Evolutionary conservation across 139 green algal genomes (phyloP).

Genomic region (Haematococcus lacustris): DNA sequence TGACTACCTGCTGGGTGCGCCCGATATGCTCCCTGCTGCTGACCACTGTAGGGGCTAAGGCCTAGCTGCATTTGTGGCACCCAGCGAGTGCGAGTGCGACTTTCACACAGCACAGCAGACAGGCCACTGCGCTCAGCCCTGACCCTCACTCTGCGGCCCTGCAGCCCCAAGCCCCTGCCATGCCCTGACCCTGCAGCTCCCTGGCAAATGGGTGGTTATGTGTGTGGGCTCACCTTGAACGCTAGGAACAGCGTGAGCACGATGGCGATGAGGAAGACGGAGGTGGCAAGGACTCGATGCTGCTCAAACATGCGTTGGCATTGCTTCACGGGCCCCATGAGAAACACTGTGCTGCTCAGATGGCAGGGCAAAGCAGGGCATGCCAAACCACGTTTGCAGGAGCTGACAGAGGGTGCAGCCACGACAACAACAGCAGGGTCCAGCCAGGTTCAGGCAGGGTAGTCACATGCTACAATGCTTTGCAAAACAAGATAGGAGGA

Average conservation of each 20-base stretch:
- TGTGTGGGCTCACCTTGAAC: slow-evolving; percentile 16
- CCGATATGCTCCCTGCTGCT: not conserved
- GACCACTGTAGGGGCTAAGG: not conserved
- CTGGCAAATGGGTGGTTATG: not conserved
- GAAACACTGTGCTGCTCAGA: slow-evolving; percentile 13
- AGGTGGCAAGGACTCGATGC: slow-evolving; percentile 26
- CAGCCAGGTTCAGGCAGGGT: too few relatives aligned
- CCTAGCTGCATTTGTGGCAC: not conserved
- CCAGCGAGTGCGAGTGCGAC: not conserved
- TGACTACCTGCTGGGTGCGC: not conserved
- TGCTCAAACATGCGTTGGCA: slow-evolving; percentile 33
- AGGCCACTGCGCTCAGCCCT: not conserved
- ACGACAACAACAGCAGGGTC: too few relatives aligned
- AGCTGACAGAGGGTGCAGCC: too few relatives aligned
- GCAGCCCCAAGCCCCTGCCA: not conserved
- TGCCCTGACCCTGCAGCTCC: not conserved
- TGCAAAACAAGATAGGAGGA: too few relatives aligned
- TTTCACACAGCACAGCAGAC: not conserved
- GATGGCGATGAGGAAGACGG: slow-evolving; percentile 24
- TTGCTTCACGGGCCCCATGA: slow-evolving; percentile 21
- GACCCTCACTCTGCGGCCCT: not conserved
- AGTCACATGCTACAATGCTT: too few relatives aligned
- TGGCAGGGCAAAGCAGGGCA: too few relatives aligned
- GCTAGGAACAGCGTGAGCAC: slow-evolving; percentile 26
- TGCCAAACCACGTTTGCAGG: too few relatives aligned